Conservation (phyloP, 2,329 filamentous ascomycete genomes). For the Claviceps sorghi region DNA sequence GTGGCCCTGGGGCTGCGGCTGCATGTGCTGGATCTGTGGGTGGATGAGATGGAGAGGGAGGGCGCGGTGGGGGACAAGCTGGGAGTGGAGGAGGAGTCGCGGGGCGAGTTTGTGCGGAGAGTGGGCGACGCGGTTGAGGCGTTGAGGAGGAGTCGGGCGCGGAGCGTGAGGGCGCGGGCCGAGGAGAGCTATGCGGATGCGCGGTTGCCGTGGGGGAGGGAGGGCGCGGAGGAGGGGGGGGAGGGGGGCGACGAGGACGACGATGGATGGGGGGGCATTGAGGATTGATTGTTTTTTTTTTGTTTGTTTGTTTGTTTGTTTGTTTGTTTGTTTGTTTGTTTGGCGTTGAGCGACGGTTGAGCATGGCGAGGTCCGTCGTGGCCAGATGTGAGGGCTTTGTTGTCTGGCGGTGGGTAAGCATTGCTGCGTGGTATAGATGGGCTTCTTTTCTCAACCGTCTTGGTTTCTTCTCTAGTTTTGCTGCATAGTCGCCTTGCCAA, state of each 20-base stretch:
- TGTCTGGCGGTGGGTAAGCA: no score
- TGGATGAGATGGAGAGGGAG: slow-evolving; percentile 72
- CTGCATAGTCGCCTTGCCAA: no score
- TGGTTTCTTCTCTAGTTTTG: no score
- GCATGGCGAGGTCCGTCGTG: no score
- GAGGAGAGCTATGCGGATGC: slow-evolving; percentile 60
- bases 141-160: slow-evolving; percentile 47
- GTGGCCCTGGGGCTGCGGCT: slow-evolving; percentile 74
- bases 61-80: slow-evolving; percentile 34
- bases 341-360: no score
- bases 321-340: no score
- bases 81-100: slow-evolving; percentile 13
- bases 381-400: no score
- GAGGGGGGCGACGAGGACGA: slow-evolving; percentile 23
- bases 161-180: slow-evolving; percentile 56
- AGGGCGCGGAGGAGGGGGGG: slow-evolving; percentile 16
- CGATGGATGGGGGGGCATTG: slow-evolving; percentile 54
- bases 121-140: slow-evolving; percentile 41
- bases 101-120: slow-evolving; percentile 33
- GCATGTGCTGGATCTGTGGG: slow-evolving; percentile 80
- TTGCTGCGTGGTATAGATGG: no score
- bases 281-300: no score
- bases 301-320: no score
- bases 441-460: no score
- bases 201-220: slow-evolving; percentile 48